Percentiles rank a stretch among this genome's conserved stretches.
Evolutionary conservation across 2,329 filamentous ascomycete species (phyloP).

Genomic region (Colletotrichum nymphaeae): DNA sequence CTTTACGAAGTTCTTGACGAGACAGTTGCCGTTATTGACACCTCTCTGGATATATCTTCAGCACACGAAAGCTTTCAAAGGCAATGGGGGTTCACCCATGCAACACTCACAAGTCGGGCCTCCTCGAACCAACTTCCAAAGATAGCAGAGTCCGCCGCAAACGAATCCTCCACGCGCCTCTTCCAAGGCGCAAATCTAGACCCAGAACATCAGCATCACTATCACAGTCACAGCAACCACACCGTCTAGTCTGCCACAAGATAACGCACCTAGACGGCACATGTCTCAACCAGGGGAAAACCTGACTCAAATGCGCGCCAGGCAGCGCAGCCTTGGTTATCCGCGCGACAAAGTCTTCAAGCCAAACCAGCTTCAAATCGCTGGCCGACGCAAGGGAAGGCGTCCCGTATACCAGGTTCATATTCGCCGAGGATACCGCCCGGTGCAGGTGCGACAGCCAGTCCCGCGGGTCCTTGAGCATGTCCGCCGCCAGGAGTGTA

Average conservation of each 20-base stretch:
- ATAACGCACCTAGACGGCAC: background rate
- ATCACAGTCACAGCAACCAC: rapidly evolving
- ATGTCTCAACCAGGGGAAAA: background rate
- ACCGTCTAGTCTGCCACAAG: background rate
- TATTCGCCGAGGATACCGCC: no score
- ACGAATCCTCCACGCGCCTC: background rate
- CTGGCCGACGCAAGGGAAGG: background rate
- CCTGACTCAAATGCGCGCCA: background rate
- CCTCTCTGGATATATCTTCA: background rate
- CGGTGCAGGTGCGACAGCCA: no score
- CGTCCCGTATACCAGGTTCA: background rate
- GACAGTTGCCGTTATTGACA: background rate
- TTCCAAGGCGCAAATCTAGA: background rate
- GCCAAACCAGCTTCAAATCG: background rate
- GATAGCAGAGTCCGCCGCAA: background rate
- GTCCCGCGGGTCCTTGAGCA: no score
- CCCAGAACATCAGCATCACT: background rate
- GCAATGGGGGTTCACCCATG: no score
- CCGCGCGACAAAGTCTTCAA: background rate
- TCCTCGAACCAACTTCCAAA: background rate
- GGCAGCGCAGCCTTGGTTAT: background rate
- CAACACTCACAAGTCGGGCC: background rate
- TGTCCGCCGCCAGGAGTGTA: no score
- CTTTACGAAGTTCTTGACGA: background rate
- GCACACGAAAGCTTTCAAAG: no score